These are phyloP conservation scores for Cinnamomum micranthum DNA, from an alignment of 164 flowering plant genomes.

Conservation along the genomic window DNA sequence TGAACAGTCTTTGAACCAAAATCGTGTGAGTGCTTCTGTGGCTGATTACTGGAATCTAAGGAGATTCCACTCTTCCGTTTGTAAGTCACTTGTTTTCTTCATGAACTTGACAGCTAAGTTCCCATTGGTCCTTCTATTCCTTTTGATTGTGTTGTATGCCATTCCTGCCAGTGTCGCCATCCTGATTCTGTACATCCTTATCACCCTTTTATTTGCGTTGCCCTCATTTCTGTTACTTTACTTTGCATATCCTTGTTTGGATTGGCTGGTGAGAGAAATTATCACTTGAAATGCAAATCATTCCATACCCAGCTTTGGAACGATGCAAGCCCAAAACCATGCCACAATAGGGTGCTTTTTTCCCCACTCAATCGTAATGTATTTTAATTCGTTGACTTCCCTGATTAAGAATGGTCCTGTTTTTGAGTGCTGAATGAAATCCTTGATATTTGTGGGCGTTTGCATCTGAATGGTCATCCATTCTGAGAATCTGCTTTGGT, in stretches of 20 bases:
- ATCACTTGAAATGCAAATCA: constrained; percentile 37
- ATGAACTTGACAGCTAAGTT: constrained; percentile 78
- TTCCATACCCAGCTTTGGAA: constrained; percentile 9
- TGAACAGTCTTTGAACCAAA: constrained; percentile 26
- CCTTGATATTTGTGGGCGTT: not conserved
- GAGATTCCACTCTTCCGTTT: constrained; percentile 44
- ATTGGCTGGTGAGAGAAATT: constrained; percentile 93
- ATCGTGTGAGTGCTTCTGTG: constrained; percentile 6
- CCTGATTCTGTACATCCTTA: constrained; percentile 66
- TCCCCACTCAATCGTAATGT: not conserved
- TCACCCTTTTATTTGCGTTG: constrained; percentile 79
- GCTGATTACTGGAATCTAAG: constrained; percentile 32
- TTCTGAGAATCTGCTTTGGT: not conserved
- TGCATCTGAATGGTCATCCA: not conserved
- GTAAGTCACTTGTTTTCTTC: constrained; percentile 64
- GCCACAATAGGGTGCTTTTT: not conserved
- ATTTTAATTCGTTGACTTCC: constrained; percentile 25
- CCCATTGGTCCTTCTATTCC: constrained; percentile 73
- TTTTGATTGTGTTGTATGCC: constrained; percentile 62
- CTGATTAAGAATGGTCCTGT: constrained; percentile 7
- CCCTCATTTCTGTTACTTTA: constrained; percentile 89
- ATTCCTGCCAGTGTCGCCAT: constrained; percentile 85
- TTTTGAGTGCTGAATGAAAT: not conserved
- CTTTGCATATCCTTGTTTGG: constrained; percentile 89
- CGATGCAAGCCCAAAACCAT: not conserved